Evolutionary conservation across 177 flowering plant species (phyloP).

Genomic region (Vitis hybrid): DNA sequence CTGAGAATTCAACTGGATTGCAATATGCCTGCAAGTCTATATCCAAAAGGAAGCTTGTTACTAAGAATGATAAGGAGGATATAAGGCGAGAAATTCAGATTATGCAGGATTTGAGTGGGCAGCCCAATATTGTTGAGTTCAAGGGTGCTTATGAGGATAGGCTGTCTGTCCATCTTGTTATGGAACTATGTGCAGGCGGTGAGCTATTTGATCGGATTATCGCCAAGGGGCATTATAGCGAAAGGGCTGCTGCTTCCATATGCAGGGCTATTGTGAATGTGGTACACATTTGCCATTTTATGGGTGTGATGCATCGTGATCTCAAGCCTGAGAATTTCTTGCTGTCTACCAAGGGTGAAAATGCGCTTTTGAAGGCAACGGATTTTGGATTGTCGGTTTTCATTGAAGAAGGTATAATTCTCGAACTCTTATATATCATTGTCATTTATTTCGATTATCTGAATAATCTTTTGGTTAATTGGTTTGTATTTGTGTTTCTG

Average conservation of each 20-base stretch:
- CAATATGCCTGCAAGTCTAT: constrained; percentile 87
- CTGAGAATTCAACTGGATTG: constrained; percentile 59
- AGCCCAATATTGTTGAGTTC: constrained; percentile 81
- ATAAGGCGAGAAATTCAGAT: constrained; percentile 88
- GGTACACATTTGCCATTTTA: constrained; percentile 85
- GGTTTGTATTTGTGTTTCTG: too few relatives aligned
- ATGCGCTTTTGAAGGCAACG: constrained; percentile 76
- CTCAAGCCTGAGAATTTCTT: constrained; percentile 96
- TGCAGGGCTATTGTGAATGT: constrained; percentile 80
- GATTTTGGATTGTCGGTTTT: constrained; percentile 96
- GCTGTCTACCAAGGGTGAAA: constrained; percentile 66
- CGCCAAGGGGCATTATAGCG: constrained; percentile 87
- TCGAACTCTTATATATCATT: neutral
- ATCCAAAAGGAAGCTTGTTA: constrained; percentile 72
- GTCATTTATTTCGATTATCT: neutral
- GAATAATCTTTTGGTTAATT: neutral
- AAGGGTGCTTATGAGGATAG: constrained; percentile 92
- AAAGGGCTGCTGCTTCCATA: constrained; percentile 77
- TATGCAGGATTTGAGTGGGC: constrained; percentile 89
- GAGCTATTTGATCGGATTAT: constrained; percentile 92
- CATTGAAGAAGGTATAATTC: constrained; percentile 75
- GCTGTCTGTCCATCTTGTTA: constrained; percentile 72
- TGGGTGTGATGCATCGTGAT: constrained; percentile 98
- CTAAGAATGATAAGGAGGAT: constrained; percentile 79
- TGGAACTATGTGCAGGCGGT: constrained; percentile 91